Base-by-base conservation (phyloP, 225 moss, liverwort and hornwort species). In the Thuidium tamariscinum region DNA sequence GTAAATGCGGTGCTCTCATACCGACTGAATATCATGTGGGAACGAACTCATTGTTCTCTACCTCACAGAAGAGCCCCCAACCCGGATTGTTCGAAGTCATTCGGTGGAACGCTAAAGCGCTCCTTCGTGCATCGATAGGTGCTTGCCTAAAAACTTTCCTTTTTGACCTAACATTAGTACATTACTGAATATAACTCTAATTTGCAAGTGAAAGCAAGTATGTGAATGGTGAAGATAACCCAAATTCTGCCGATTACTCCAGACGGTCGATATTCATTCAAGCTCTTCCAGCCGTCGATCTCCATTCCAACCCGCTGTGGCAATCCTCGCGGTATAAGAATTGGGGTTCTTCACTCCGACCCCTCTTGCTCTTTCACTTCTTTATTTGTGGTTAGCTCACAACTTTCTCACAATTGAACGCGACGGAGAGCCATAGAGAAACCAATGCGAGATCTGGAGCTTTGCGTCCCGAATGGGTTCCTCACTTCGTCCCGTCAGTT, bases 391-490 rank as follows among this genome's bases (percentile, higher is more conserved):
- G 8, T 54, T 6, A 37, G 37, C 17, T 67, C 7, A 23, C 25
- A 54, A 34, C 52, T 44, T n/a, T 42, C 74, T 55, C 26, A 8
- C 68, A 77, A 77, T 46, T 30, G 77, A 4, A 49, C 36, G 7
- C 70, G 13, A 60, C 80, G 29, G 74, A 13, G 67, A 36, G 41
- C 34, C 32, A 12, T 4, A 25, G 74, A n/a, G 26, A 36, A 42
- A 83, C 23, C 81, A 42, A 89, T 86, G 89, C 66, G 63, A 70
- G 77, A 61, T 77, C 77, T 86, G 65, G 82, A 89, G 79, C 83
- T 71, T 64, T 78, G 83, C 59, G 37, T n/a, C 30, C 19, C 52
- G 13, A 51, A 84, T 81, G 80, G 56, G n/a, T 51, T 51, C 69
- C 46, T 68, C 83, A 25, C 30, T 86, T 55, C 83, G 34, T 56